Evolutionary conservation across 192 early-diverging fungal genomes (phyloP), one percentile per base, ranked within the genome.

Genomic region (Coemansia sp.): DNA sequence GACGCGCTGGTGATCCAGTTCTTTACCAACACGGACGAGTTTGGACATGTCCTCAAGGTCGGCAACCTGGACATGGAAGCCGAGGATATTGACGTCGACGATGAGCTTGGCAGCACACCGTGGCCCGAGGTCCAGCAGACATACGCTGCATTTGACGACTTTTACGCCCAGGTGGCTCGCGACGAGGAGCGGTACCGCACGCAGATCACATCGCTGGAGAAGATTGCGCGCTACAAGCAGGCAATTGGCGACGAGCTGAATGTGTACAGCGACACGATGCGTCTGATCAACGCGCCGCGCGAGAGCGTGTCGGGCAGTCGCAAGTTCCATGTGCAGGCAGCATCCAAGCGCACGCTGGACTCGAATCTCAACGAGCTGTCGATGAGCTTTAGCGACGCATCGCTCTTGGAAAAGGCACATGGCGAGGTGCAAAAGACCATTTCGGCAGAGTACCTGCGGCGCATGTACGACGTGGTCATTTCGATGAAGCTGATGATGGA

Each of bases 401-500:
- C 79, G 50, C 61, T 82, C 19, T 41, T 82, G 21, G 79, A 76
- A 24, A 73, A 70, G 67, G 69, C 79, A 10, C 74, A 82, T 49
- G 79, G 79, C 70, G 79, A 82, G 61, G 79, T 82, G 27, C 66
- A 76, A 32, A 82, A 74, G 61, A 64, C 74, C 47, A 71, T 82
- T 39, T 76, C 79, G 3, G 74, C 79, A 8, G 79, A 82, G 70
- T 68, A 82, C 45, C 67, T 82, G 64, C 79, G 79, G 11, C 70
- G 79, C 38, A 25, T 76, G 22, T 76, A 82, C 56, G 79, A 82
- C 49, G 68, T 73, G 4, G 79, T 82, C 32, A 65, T 82, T 17
- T 72, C 79, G 43, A 76, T 82, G 74, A 82, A 82, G 50, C 65
- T 82, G 49, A 73, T 82, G 74, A 82, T 82, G 74, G 79, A 82